Base-by-base conservation (phyloP, 345 rosid species). In the Sonneratia alba region DNA sequence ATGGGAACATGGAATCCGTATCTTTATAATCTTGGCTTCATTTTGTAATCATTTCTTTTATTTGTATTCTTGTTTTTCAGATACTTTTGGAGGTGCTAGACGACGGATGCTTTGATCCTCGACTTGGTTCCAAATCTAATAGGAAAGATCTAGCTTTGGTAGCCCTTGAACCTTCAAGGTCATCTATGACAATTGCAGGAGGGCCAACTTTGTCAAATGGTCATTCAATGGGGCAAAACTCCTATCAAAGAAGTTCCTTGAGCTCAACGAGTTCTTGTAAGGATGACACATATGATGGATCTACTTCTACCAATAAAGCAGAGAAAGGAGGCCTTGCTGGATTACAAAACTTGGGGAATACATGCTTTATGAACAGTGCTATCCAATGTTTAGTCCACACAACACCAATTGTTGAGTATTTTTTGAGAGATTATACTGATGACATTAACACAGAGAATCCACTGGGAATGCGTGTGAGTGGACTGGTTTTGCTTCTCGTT, bases 281-380 rank as follows among this genome's bases (percentile, higher is more conserved):
- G 67, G 85, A 84, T 74, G 83, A 87, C 73, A 81, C 76, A 40
- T 77, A 75, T 65, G 86, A 82, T 76, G 75, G 77, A 12, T 69
- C 78, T 34, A 81, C 67, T 76, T 75, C 86, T 74, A 72, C 36
- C 62, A 84, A 70, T 79, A 90, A 81, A 80, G 86, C 74, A 53
- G 95, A 88, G 77, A 81, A 56, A 74, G 87, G 86, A 62, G 98
- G 98, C 77, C 81, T 91, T 78, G 89, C 89, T 72, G 98, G 98
- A 74, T 79, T 94, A 77, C 97, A 91, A 73, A 94, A 94, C 77
- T 79, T 94, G 79, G 98, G 98, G 70, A 94, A 94, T 73, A 94
- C 97, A 71, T 94, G 98, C 79, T 94, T 94, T 79, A 91, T 94
- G 98, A 91, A 91, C 74, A 90, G 97, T 78, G 85, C 96, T 76